Evolutionary conservation across 2,329 filamentous ascomycete genomes (phyloP), one percentile per base, ranked within the genome.

Genomic region (Diaporthe citriasiana): DNA sequence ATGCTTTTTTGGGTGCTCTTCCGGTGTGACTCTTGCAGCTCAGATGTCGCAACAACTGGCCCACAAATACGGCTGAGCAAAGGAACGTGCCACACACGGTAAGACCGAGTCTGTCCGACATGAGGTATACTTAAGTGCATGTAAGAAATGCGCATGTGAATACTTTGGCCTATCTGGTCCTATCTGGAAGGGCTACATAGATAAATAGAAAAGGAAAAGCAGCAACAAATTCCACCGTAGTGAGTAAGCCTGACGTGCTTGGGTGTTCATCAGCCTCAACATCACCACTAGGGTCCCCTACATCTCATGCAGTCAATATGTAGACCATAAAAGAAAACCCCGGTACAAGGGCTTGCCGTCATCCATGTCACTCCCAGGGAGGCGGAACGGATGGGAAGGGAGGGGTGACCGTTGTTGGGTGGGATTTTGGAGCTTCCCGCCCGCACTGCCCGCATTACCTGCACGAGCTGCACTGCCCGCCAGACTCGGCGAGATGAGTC

Each of bases 401-500:
- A 66, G 63, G 63, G 45, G 45, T 66, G 63, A 51, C 45, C n/a
- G n/a, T n/a, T n/a, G 63, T 25, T 66, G 45, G 63, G 63, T 51
- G 30, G 60, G 63, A 68, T 68, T 51, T 51, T 53, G 47, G 63
- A 68, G 63, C 63, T 68, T 53, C 63, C 63, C 45, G 22, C 63
- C 63, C 45, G 47, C 45, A 51, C 47, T 53, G 33, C 63, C 47
- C 63, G 25, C 63, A 38, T 6, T 50, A 13, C 47, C 22, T 35
- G 22, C 57, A 63, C 57, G 5, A n/a, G 40, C 40, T 30, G 27
- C 38, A 50, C 30, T 17, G 38, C 57, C 57, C 57, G 53, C 33
- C 30, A 42, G 47, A 9, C 22, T 27, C 70, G 56, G 70, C 47
- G 69, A 71, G 69, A 53, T 71, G 57, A 72, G 70, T 72, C 70